A percentile compares a stretch with the other conserved stretches of the same genome.
Conservation (phyloP, 345 rosid species). For the Mercurialis annua region DNA sequence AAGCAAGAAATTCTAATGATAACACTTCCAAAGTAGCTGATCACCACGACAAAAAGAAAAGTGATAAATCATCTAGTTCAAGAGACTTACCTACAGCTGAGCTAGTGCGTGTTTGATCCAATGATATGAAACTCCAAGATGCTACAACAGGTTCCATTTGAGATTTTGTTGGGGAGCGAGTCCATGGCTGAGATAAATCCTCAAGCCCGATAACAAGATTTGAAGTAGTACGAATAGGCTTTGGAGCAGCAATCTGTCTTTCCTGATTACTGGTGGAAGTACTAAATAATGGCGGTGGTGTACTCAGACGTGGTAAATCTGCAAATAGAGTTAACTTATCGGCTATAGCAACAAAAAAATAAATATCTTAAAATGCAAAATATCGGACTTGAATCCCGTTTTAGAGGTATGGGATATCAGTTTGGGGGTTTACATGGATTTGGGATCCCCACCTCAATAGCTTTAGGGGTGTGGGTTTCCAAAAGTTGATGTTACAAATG, state of each 20-base stretch:
- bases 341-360: conserved; percentile 19
- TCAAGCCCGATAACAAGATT: conserved; percentile 72
- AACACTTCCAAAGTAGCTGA: conserved; percentile 24
- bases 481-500: no score
- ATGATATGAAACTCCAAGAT: conserved; percentile 64
- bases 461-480: no score
- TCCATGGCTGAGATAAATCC: conserved; percentile 98
- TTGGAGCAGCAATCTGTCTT: conserved; percentile 74
- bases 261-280: conserved; percentile 57
- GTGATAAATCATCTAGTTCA: conserved; percentile 15
- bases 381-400: neutral
- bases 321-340: conserved; percentile 35
- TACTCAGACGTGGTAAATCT: conserved; percentile 96
- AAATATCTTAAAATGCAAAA: neutral
- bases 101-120: conserved; percentile 49
- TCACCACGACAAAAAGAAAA: conserved; percentile 5
- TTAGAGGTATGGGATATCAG: conserved; percentile 10
- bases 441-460: no score
- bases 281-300: conserved; percentile 73
- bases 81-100: conserved; percentile 57
- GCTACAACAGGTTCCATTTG: conserved; percentile 88
- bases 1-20: conserved; percentile 30
- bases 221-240: conserved; percentile 84
- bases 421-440: no score
- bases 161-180: conserved; percentile 98